Conservation (phyloP, 805 yeast species). For the Candida pini region DNA sequence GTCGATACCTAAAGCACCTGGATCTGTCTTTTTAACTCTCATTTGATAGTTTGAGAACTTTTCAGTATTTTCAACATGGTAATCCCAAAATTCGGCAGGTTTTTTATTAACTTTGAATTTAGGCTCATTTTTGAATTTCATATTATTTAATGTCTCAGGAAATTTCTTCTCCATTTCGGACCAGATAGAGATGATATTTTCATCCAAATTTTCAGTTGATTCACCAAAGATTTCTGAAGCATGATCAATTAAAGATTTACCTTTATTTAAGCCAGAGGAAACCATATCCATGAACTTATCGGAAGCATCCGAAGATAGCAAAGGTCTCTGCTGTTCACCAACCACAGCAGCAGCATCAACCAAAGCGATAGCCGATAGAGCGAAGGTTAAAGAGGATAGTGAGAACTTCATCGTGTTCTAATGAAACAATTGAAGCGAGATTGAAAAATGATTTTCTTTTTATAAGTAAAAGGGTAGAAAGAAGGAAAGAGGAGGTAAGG, state of each 20-base stretch:
- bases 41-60: slow-evolving; percentile 41
- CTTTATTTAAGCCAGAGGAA: slow-evolving; percentile 1
- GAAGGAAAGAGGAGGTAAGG: too few relatives aligned
- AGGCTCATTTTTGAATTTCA: slow-evolving; percentile 48
- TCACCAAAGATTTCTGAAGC: slow-evolving; percentile 49
- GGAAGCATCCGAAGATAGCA: slow-evolving; percentile 1
- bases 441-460: too few relatives aligned
- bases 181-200: slow-evolving; percentile 51
- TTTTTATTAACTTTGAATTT: slow-evolving; percentile 32
- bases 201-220: slow-evolving; percentile 43
- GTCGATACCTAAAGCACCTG: slow-evolving; percentile 51
- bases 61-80: slow-evolving; percentile 24
- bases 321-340: slow-evolving; percentile 7
- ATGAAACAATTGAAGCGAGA: not conserved
- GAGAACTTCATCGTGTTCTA: slow-evolving; percentile 3
- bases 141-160: slow-evolving; percentile 48
- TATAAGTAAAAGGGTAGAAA: too few relatives aligned
- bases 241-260: slow-evolving; percentile 27
- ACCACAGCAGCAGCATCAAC: slow-evolving; percentile 5
- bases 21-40: slow-evolving; percentile 43
- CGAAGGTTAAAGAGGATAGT: slow-evolving; percentile 6
- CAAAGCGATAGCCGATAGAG: slow-evolving; percentile 3
- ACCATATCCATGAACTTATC: slow-evolving; percentile 2
- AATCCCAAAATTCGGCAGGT: slow-evolving; percentile 31
- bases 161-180: slow-evolving; percentile 54